Base-by-base conservation (phyloP, 768 basidiomycete species). In the Russula foetens region DNA sequence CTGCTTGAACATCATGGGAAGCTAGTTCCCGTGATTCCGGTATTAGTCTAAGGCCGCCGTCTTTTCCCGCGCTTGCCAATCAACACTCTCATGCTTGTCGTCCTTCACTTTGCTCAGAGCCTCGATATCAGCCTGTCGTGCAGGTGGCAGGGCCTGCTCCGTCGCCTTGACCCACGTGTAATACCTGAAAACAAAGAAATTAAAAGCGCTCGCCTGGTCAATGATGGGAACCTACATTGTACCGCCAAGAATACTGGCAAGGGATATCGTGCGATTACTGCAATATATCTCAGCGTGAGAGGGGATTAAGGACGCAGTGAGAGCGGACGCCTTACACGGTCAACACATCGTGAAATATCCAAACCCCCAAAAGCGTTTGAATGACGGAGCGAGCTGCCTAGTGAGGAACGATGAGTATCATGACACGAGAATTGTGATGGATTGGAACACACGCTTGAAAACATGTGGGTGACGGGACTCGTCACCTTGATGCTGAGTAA, bases 381-480 rank as follows among this genome's bases (percentile, higher is more conserved):
- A 95, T 75, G 21, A 93, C 92, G 8, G 89, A 89, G 58, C 88
- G 79, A 8, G 87, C 87, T 29, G 90, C 87, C 90, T 88, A 44
- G 14, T 26, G 35, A 11, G 29, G 12, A 23, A 35, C 23, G 12
- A 21, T 19, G 29, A 26, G n/a, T 53, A 26, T 35, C 24, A 29
- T 15, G 35, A 21, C 24, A 23, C 14, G 24, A 9, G 44, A 31
- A 23, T 26, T 29, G 14, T n/a, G 29, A 48, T 53, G n/a, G 41
- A 59, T 1, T 7, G 17, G 46, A 23, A 77, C 84, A 69, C 67
- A 88, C 87, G 63, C 80, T 86, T 17, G 84, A 85, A 73, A 92
- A 88, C 88, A 90, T 92, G 70, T 91, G 90, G 1, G 88, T 90
- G 56, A 92, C 80, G 5, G 90, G 90, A 58, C 85, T 87, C 19